These are phyloP conservation scores for Haberlea rhodopensis DNA, from an alignment of 257 asterid genomes.

Conservation along the genomic window DNA sequence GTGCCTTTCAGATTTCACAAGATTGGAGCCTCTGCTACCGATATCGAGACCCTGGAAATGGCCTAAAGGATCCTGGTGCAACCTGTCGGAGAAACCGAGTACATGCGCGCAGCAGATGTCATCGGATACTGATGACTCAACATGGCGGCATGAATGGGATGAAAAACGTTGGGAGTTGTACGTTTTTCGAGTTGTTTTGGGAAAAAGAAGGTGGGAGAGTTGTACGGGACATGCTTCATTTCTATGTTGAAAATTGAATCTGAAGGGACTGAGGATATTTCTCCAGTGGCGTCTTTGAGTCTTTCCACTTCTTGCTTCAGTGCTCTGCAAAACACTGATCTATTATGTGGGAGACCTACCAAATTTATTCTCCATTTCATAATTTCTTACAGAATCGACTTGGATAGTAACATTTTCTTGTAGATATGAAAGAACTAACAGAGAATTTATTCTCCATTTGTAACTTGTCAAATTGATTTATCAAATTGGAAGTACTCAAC, in stretches of 20 bases:
- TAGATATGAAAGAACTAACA: too few species aligned
- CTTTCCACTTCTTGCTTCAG: slow-evolving; percentile 85
- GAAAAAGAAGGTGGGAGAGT: slow-evolving; percentile 54
- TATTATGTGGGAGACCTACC: too few species aligned
- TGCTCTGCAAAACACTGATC: too few species aligned
- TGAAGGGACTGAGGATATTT: slow-evolving; percentile 50
- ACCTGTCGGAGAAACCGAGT: slow-evolving; percentile 33
- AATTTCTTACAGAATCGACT: too few species aligned
- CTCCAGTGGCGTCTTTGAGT: slow-evolving; percentile 76
- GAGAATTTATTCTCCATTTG: too few species aligned
- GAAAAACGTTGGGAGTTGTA: slow-evolving; percentile 65
- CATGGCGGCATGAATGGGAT: too few species aligned
- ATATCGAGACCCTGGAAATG: slow-evolving; percentile 62
- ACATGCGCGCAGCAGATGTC: slow-evolving; percentile 27
- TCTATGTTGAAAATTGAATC: slow-evolving; percentile 52
- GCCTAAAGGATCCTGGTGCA: slow-evolving; percentile 58
- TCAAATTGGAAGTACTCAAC: not conserved
- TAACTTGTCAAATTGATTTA: not conserved
- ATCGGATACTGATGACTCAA: too few species aligned
- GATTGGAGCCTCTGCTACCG: too few species aligned
- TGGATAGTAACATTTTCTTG: too few species aligned
- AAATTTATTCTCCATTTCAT: too few species aligned
- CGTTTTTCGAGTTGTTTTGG: slow-evolving; percentile 45
- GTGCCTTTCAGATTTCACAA: too few species aligned
- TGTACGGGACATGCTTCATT: slow-evolving; percentile 68